A percentile compares a stretch with the other conserved stretches of the same genome.
Evolutionary conservation across 352 stramenopile genomes (phyloP).

Genomic region (Globisporangium heterothallicum): DNA sequence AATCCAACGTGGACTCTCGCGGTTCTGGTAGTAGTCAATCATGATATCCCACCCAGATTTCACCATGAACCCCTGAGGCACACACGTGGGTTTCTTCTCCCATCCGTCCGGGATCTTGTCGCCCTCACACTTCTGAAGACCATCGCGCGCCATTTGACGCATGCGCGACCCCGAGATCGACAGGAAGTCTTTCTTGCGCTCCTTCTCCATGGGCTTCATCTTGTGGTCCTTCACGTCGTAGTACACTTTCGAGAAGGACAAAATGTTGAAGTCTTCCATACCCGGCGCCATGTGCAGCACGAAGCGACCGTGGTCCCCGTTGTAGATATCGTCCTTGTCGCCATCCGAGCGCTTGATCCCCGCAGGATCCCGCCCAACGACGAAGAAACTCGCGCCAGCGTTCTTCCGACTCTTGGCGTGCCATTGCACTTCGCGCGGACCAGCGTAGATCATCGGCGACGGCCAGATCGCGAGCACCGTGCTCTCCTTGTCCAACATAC

Average conservation of each 20-base stretch:
- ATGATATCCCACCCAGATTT: slow-evolving; percentile 97
- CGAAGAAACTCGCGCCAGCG: slow-evolving; percentile 96
- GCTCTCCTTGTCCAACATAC: slow-evolving; percentile 94
- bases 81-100: slow-evolving; percentile 85
- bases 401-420: slow-evolving; percentile 96
- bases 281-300: slow-evolving; percentile 95
- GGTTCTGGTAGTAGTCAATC: slow-evolving; percentile 98
- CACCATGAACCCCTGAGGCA: slow-evolving; percentile 98
- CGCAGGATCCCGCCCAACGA: slow-evolving; percentile 95
- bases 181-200: slow-evolving; percentile 94
- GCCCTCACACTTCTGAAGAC: slow-evolving; percentile 87
- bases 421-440: slow-evolving; percentile 97
- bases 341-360: slow-evolving; percentile 96
- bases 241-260: slow-evolving; percentile 96
- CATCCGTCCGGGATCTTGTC: slow-evolving; percentile 63
- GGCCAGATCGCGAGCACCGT: slow-evolving; percentile 99
- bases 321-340: slow-evolving; percentile 95
- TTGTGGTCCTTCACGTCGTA: slow-evolving; percentile 97
- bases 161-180: slow-evolving; percentile 98
- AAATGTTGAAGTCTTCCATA: slow-evolving; percentile 93
- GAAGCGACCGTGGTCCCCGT: slow-evolving; percentile 95
- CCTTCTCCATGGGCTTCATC: slow-evolving; percentile 95
- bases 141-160: slow-evolving; percentile 93
- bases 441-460: slow-evolving; percentile 98
- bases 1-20: slow-evolving; percentile 82